Conservation (phyloP, 768 basidiomycete genomes). For the Trametes punicea region DNA sequence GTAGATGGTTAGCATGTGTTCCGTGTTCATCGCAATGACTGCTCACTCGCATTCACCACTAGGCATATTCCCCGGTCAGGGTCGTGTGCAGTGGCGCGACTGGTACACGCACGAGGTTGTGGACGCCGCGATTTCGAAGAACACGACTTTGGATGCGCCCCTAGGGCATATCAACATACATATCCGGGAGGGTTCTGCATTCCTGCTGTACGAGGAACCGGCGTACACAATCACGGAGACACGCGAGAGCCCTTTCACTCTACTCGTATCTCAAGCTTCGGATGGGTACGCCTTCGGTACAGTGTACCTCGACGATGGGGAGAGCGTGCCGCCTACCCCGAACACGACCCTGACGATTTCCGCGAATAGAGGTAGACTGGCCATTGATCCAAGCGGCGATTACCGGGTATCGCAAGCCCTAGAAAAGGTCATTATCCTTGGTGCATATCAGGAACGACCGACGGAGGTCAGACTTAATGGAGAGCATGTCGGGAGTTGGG, state of each 20-base stretch:
- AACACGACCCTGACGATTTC: slow-evolving; percentile 47
- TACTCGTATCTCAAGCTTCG: slow-evolving; percentile 54
- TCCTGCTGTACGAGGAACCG: slow-evolving; percentile 60
- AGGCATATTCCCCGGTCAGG: slow-evolving; percentile 68
- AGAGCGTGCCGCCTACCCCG: slow-evolving; percentile 53
- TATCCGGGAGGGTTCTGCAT: slow-evolving; percentile 60
- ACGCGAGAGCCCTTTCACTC: slow-evolving; percentile 53
- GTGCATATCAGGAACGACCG: too few relatives aligned
- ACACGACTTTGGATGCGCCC: slow-evolving; percentile 58
- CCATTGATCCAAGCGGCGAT: slow-evolving; percentile 36
- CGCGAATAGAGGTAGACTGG: slow-evolving; percentile 35
- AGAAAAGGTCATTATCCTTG: slow-evolving; percentile 55
- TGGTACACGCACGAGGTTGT: slow-evolving; percentile 68
- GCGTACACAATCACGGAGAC: slow-evolving; percentile 71
- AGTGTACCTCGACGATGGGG: slow-evolving; percentile 71
- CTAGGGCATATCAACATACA: slow-evolving; percentile 76
- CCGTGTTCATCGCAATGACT: too few relatives aligned
- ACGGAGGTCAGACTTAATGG: too few relatives aligned
- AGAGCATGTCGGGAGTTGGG: background rate
- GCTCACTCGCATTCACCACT: background rate
- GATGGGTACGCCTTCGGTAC: slow-evolving; percentile 53
- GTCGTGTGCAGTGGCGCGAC: slow-evolving; percentile 61
- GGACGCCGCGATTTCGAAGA: slow-evolving; percentile 38
- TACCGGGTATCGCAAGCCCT: slow-evolving; percentile 49
- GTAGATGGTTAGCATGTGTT: slow-evolving; percentile 51